Base-by-base conservation (phyloP, 2,329 filamentous ascomycete species). In the Talaromyces sp. region DNA sequence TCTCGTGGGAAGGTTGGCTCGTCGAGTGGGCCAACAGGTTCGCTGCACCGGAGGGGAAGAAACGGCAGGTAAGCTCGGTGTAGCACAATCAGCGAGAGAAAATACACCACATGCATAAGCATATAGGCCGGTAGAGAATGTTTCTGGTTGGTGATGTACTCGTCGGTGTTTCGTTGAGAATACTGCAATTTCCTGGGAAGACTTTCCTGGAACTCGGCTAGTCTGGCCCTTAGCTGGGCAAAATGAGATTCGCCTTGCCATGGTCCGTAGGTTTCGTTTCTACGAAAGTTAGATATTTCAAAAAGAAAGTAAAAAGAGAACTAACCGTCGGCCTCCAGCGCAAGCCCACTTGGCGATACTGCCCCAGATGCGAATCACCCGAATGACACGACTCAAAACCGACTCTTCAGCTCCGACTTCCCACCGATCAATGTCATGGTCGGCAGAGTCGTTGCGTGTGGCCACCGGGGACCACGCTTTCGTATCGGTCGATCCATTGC, bases 1-100 rank as follows among this genome's bases (percentile, higher is more conserved):
- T 81, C 76, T 2, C 76, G 66, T 1, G 78, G 71, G 55, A 82
- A 79, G 2, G 74, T 63, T 2, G 81, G 81, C 53, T 79, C 78
- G 62, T 85, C 83, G 39, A 84, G 65, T 0, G 83, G 83, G 2
- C 84, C 84, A 52, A 78, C 68, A 2, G 83, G 83, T 66, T 80
- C 80, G 25, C 72, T 68, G 65, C 77, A 79, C 19, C 77, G 75
- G 52, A 84, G 71, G 1, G 83, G 81, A 6, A 84, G 71, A 67
- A 84, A 85, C 0, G 82, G 82, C 15, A 85, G 71, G 64, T 84
- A 84, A 59, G 84, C 79, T 59, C 84, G 78, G 64, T 85, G 81
- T 5, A 85, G 76, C 57, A 83, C 78, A 55, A 85, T 81, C 39
- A 81, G 79, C 44, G 81, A 84, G 8, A 85, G 74, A 39, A 82